Evolutionary conservation across 176 grass and related monocot genomes (phyloP), one percentile per base, ranked within the genome.

Genomic region (Oryza meridionalis): DNA sequence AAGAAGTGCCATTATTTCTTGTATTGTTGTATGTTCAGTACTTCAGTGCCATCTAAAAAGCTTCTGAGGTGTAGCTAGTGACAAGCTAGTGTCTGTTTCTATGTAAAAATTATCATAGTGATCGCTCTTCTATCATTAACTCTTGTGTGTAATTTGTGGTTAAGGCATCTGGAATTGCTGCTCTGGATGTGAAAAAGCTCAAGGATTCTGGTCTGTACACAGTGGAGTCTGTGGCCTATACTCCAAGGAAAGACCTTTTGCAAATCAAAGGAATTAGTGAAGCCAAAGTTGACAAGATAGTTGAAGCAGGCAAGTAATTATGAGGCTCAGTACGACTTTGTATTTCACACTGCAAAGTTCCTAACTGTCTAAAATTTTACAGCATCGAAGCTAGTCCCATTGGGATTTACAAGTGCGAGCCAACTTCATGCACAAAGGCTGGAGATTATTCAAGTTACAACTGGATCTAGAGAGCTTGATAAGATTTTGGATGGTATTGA

Each of bases 241-340:
- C 96, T 25, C 96, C 96, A 85, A 94, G 96, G 63, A 96, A 96
- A 88, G 96, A 99, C 72, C 88, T 99, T 70, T 68, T 99, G 73
- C 96, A 87, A 77, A 99, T 99, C 17, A 99, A 99, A 96, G 93
- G 93, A 67, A 99, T 99, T 65, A 92, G 93, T 85, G 96, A 99
- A 73, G 93, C 96, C 64, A 96, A 99, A 90, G 96, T 96, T 64
- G 96, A 94, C 84, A 99, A 99, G 49, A 99, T 99, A 83, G 86
- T 99, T 77, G 93, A 99, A 90, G 93, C 93, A 89, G 93, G 93
- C 75, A 82, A 85, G 75, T 68, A 66, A 84, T 80, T 2, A 22
- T 75, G 74, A 32, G 2, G 40, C 26, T 71, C 69, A n/a, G 70
- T 65, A 46, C 44, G 17, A 69, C 81, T 25, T 44, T 53, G 25